Conservation (phyloP, 169 alveolate genomes). For the Theileria equi region DNA sequence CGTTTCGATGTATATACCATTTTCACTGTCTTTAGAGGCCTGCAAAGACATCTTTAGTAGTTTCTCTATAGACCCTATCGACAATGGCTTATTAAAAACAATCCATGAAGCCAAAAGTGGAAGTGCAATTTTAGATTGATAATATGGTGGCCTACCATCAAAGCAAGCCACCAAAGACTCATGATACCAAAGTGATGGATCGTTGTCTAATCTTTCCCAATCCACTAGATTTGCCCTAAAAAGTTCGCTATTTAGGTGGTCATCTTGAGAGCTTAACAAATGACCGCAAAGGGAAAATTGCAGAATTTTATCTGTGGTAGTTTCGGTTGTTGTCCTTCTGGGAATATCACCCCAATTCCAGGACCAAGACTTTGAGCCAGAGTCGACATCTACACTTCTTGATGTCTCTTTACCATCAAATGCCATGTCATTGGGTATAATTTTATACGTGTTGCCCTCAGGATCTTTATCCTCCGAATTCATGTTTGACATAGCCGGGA, state of each 20-base stretch:
- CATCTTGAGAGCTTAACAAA: conserved; percentile 58
- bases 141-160: conserved; percentile 84
- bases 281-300: conserved; percentile 80
- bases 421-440: too few relatives aligned
- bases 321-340: not conserved
- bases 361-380: not conserved
- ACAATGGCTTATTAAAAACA: conserved; percentile 83
- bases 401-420: not conserved
- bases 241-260: conserved; percentile 60
- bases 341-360: not conserved
- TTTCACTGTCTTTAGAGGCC: not conserved
- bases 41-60: conserved; percentile 61
- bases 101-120: conserved; percentile 87
- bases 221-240: conserved; percentile 73
- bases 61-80: conserved; percentile 75
- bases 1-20: not conserved
- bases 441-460: too few relatives aligned
- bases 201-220: conserved; percentile 77
- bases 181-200: conserved; percentile 86
- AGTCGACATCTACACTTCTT: not conserved
- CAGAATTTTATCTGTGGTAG: not conserved
- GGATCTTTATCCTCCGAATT: too few relatives aligned
- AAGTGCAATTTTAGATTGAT: conserved; percentile 85
- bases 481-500: too few relatives aligned
- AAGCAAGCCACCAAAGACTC: conserved; percentile 86